Evolutionary conservation across 805 yeast species (phyloP).

Genomic region (Naumovozyma baii): DNA sequence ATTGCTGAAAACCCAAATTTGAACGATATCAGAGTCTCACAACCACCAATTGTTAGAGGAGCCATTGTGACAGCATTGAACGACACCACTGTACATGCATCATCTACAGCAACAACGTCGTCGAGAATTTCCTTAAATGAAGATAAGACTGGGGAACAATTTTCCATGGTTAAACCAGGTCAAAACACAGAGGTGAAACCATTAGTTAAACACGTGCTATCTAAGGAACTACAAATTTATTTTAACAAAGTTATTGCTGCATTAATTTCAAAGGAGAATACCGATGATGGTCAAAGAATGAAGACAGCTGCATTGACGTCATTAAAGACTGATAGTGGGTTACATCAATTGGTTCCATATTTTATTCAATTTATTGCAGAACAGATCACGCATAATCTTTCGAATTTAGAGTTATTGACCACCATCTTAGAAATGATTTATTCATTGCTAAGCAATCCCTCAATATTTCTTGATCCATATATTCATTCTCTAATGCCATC

Average conservation of each 20-base stretch:
- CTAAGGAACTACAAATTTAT: conserved; percentile 87
- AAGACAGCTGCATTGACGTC: conserved; percentile 77
- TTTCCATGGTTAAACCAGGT: conserved; percentile 32
- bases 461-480: conserved; percentile 87
- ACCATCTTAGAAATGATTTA: conserved; percentile 86
- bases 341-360: conserved; percentile 93
- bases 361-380: conserved; percentile 94
- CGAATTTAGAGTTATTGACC: conserved; percentile 56
- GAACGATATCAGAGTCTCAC: conserved; percentile 56
- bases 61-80: conserved; percentile 61
- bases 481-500: conserved; percentile 98
- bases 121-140: conserved; percentile 11
- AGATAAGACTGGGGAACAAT: conserved; percentile 15
- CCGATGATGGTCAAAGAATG: conserved; percentile 32
- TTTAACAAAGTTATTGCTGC: conserved; percentile 86
- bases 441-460: conserved; percentile 71
- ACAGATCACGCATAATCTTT: conserved; percentile 79
- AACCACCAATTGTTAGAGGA: conserved; percentile 75
- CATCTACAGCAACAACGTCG: conserved; percentile 5
- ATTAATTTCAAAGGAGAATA: conserved; percentile 46
- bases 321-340: conserved; percentile 83
- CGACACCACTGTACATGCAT: conserved; percentile 35
- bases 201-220: conserved; percentile 85
- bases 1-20: conserved; percentile 89
- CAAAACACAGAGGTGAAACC: conserved; percentile 65